Base-by-base conservation (phyloP, 2,329 filamentous ascomycete species). In the Monosporascus sp. region DNA sequence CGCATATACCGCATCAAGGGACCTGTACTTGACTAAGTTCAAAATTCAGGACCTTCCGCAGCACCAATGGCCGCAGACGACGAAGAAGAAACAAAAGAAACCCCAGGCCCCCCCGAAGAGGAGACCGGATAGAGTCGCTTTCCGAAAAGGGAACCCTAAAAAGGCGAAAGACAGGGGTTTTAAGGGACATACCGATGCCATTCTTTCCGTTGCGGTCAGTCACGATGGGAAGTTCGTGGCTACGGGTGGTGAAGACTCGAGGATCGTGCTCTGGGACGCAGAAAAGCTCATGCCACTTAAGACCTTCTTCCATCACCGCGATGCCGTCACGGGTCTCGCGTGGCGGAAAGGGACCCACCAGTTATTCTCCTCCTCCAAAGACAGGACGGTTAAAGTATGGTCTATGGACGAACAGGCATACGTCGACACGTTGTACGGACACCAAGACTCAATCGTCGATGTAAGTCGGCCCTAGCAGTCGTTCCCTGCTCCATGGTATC, bases 351-450 rank as follows among this genome's bases (percentile, higher is more conserved):
- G 88, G 49, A 92, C 89, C 17, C 96, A 97, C 65, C 92, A 97
- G 71, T 76, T 99, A 20, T 99, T 95, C 74, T 95, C 91, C 3
- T 87, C 88, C 54, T 94, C 90, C 51, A 89, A 87, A 65, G 94
- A 99, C 72, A 84, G 94, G 43, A 96, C 93, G 3, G 87, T 99
- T 67, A 97, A 97, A 72, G 88, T 95, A 35, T 99, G 93, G 91
- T 93, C 88, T 60, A 76, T 97, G 44, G 88, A 96, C 62, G 91
- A 95, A 68, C 79, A 96, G 57, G 91, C 93, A 46, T 99, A 97
- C 66, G 84, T 97, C 31, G 22, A 49, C 48, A 51, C 46, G 35
- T 44, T 37, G 7, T 31, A n/a, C 8, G 43, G 43, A 26, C 43
- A 46, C 14, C 43, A 46, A n/a, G 43, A 46, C 22, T 46, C 43